Evolutionary conservation across 2,329 filamentous ascomycete species (phyloP).

Genomic region (Coniella vitis): DNA sequence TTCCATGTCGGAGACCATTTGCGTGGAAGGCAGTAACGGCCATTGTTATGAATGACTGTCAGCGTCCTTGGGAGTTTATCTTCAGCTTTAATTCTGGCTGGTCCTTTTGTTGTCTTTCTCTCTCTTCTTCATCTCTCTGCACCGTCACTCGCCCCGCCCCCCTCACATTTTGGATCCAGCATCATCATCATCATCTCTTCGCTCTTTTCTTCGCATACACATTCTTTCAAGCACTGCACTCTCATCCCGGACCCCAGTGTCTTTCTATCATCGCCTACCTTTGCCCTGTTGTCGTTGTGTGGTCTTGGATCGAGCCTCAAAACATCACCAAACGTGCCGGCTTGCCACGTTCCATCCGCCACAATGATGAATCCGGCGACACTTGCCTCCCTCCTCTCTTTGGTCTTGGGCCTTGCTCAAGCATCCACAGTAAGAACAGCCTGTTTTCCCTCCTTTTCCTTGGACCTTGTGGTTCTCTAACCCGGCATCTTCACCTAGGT

Average conservation of each 20-base stretch:
- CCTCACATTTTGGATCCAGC: slow-evolving; percentile 3
- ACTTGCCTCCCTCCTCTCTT: slow-evolving; percentile 1
- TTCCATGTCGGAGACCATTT: too few relatives aligned
- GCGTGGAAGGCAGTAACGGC: neutral
- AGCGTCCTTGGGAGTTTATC: neutral
- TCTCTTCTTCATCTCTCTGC: neutral
- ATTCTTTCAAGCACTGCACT: neutral
- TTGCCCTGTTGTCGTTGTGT: neutral
- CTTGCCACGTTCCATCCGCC: neutral
- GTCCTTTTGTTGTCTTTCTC: neutral
- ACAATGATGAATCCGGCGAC: slow-evolving; percentile 8
- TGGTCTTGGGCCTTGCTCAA: slow-evolving; percentile 7
- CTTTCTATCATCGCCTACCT: neutral
- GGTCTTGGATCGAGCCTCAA: neutral
- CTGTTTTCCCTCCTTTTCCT: neutral
- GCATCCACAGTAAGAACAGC: neutral
- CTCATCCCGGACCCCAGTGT: neutral
- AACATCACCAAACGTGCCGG: neutral
- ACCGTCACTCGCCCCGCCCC: neutral
- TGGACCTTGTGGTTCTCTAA: neutral
- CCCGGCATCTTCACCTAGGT: neutral
- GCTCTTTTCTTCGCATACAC: neutral
- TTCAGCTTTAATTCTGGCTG: neutral
- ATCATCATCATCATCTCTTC: neutral
- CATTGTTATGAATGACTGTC: neutral